Percentiles rank a stretch among this genome's conserved stretches.
Conservation (phyloP, 2,329 filamentous ascomycete genomes). For the Botrytis cinerea region DNA sequence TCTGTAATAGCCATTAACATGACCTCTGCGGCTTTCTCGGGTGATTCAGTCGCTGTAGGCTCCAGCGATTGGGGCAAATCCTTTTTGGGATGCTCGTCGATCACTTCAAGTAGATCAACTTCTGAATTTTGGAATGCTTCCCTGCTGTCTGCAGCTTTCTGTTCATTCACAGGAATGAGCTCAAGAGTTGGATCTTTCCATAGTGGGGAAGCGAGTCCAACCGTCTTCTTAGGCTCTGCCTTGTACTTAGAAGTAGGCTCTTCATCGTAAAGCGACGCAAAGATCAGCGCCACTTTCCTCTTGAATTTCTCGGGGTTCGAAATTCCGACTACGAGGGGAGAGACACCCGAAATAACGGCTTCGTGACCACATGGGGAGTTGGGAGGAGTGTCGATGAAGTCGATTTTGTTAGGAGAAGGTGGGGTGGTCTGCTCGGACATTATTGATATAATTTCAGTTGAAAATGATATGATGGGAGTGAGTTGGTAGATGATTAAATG, state of each 20-base stretch:
- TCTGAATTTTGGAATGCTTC: background rate
- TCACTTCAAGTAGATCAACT: no score
- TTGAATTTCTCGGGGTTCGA: background rate
- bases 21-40: background rate
- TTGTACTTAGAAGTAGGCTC: background rate
- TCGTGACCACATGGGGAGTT: background rate
- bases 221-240: background rate
- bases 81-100: background rate
- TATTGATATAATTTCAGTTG: background rate
- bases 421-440: background rate
- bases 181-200: background rate
- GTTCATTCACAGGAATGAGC: background rate
- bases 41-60: no score
- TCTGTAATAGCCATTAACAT: background rate
- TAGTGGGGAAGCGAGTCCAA: background rate
- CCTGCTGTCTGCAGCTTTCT: background rate
- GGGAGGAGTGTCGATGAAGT: background rate
- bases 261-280: constrained; percentile 8
- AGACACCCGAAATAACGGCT: background rate
- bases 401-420: background rate
- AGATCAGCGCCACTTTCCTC: background rate
- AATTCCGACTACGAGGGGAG: background rate
- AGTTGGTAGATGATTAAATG: background rate
- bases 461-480: background rate
- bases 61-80: background rate